These are phyloP conservation scores for Colletotrichum sp. DNA, from an alignment of 2,329 filamentous ascomycete genomes.

Conservation along the genomic window DNA sequence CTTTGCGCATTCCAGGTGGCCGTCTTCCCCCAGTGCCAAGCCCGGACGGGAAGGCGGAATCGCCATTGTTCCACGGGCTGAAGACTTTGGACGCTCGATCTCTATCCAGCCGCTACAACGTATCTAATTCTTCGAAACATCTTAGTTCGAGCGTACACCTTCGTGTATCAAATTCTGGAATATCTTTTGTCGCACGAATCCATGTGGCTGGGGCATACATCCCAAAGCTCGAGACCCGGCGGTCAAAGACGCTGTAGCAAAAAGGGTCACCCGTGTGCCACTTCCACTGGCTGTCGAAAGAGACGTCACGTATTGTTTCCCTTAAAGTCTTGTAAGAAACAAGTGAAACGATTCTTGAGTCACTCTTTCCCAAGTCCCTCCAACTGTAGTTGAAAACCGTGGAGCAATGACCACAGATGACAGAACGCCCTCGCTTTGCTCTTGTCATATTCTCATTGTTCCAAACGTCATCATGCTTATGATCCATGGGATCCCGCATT, in stretches of 20 bases:
- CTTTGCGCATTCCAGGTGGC: not conserved
- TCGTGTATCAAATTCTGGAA: not conserved
- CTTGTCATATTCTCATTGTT: accelerated
- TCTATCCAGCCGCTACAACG: accelerated
- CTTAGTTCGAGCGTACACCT: not conserved
- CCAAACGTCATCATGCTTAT: not conserved
- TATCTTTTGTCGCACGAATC: not conserved
- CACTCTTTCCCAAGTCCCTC: accelerated
- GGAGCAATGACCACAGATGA: accelerated
- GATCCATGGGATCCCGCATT: accelerated
- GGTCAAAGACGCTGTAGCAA: no score
- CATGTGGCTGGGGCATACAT: not conserved
- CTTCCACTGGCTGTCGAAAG: no score
- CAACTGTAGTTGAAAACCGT: not conserved
- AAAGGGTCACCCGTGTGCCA: no score
- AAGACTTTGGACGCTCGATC: accelerated
- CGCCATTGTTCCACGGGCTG: accelerated
- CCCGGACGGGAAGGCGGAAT: accelerated
- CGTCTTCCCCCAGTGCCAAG: not conserved
- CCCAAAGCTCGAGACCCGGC: no score
- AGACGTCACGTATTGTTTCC: no score
- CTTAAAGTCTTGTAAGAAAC: not conserved
- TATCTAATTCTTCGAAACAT: not conserved
- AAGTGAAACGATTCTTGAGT: accelerated
- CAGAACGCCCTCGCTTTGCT: not conserved